Percentiles rank a stretch among this genome's conserved stretches.
Conservation (phyloP, 352 stramenopile species). For the Phytophthora tentaculata region DNA sequence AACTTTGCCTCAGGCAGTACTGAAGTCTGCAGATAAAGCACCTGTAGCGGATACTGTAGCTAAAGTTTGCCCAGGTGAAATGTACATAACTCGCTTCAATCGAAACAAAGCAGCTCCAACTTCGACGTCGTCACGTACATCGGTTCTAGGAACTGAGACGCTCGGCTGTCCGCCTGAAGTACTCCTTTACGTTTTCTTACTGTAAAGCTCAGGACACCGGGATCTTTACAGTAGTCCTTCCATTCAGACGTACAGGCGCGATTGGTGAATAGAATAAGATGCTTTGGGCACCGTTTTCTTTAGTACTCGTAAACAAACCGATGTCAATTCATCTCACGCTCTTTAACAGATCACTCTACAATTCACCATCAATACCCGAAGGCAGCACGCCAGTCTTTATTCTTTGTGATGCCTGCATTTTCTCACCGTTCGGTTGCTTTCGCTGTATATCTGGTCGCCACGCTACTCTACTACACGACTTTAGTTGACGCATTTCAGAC, state of each 20-base stretch:
- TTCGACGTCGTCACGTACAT: background rate
- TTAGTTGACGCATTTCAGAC: background rate
- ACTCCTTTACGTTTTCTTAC: background rate
- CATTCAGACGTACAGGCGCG: background rate
- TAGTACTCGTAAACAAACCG: constrained; percentile 1
- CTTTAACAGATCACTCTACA: constrained; percentile 18
- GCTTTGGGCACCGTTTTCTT: background rate
- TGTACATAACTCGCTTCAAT: background rate
- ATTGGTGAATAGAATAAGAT: background rate
- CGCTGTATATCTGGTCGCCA: too few species aligned
- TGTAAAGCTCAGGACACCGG: background rate
- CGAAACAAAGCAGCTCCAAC: background rate
- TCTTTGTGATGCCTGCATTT: too few species aligned
- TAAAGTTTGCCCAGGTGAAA: background rate
- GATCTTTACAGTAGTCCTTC: background rate
- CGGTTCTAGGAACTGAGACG: background rate
- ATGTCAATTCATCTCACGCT: too few species aligned
- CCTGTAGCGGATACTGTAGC: background rate
- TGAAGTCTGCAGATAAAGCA: constrained; percentile 28
- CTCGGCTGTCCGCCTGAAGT: background rate
- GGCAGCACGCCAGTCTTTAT: background rate
- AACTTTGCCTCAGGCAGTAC: constrained; percentile 38
- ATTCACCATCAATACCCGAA: constrained; percentile 9
- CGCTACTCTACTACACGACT: constrained; percentile 6
- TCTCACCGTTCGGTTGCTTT: background rate